These are phyloP conservation scores for Suillus lakei DNA, from an alignment of 768 basidiomycete species.

Conservation along the genomic window DNA sequence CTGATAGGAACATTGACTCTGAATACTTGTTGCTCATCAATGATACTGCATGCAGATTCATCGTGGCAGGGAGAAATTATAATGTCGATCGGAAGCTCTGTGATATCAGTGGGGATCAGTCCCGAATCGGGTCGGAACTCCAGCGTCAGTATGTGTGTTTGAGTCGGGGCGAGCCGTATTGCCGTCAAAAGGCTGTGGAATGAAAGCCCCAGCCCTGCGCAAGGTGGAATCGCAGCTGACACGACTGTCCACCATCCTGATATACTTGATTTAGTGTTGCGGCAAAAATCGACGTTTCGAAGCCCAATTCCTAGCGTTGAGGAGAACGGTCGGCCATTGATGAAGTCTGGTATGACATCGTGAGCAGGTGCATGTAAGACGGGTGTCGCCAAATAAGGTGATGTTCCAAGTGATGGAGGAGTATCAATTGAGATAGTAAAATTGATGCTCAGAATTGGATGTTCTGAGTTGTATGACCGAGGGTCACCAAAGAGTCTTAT, in stretches of 20 bases:
- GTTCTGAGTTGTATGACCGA: conserved; percentile 37
- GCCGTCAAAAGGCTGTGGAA: conserved; percentile 20
- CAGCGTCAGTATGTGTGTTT: conserved; percentile 65
- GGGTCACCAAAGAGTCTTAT: conserved; percentile 88
- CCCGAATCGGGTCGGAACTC: conserved; percentile 37
- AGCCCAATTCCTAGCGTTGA: conserved; percentile 68
- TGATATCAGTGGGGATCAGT: conserved; percentile 36
- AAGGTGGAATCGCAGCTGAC: conserved; percentile 10
- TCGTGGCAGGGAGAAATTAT: conserved; percentile 20
- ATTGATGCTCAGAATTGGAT: conserved; percentile 62
- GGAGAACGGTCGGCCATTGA: conserved; percentile 79
- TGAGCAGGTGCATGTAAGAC: conserved; percentile 53
- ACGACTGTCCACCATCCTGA: conserved; percentile 61
- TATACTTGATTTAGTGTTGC: conserved; percentile 9
- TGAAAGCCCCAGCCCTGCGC: conserved; percentile 15
- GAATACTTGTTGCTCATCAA: conserved; percentile 28
- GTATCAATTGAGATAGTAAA: conserved; percentile 51
- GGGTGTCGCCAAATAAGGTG: conserved; percentile 8
- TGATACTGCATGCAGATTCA: background rate
- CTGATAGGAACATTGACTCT: conserved; percentile 46
- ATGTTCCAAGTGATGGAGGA: conserved; percentile 1
- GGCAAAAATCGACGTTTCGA: conserved; percentile 43
- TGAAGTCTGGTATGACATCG: conserved; percentile 67
- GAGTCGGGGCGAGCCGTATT: conserved; percentile 59
- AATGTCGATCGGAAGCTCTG: conserved; percentile 47